Evolutionary conservation across 768 basidiomycete genomes (phyloP).

Genomic region (Mycena sanguinolenta): DNA sequence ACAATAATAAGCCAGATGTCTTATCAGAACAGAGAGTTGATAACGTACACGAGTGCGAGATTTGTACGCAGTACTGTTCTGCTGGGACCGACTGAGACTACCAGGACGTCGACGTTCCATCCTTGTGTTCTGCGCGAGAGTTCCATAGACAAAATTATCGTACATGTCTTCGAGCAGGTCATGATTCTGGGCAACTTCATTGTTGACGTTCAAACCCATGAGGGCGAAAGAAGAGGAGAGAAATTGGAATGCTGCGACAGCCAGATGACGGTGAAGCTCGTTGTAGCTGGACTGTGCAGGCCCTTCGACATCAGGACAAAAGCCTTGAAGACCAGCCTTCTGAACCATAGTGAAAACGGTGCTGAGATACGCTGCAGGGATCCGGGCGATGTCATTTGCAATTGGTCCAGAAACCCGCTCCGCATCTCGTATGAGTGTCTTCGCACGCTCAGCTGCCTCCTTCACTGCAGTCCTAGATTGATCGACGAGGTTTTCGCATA

Average conservation of each 20-base stretch:
- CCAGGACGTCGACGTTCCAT: too few relatives aligned
- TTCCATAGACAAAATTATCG: too few relatives aligned
- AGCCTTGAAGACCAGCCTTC: conserved; percentile 11
- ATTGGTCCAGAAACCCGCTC: conserved; percentile 13
- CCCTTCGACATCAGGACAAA: conserved; percentile 25
- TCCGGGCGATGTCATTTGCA: conserved; percentile 19
- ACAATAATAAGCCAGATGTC: not conserved
- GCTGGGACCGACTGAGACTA: too few relatives aligned
- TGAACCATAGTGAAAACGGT: conserved; percentile 17
- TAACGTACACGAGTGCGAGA: too few relatives aligned
- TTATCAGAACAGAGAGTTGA: too few relatives aligned
- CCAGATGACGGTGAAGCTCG: conserved; percentile 20
- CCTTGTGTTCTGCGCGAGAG: too few relatives aligned
- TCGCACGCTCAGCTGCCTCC: conserved; percentile 5
- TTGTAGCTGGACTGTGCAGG: conserved; percentile 22
- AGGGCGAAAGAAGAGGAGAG: conserved; percentile 10
- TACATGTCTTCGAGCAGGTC: conserved; percentile 24
- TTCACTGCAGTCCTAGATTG: conserved; percentile 7
- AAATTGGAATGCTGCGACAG: conserved; percentile 11
- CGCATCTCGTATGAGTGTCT: conserved; percentile 3
- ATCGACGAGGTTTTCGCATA: too few relatives aligned
- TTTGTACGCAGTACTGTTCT: too few relatives aligned
- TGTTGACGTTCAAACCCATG: not conserved
- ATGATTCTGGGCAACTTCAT: not conserved
- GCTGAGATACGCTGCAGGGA: conserved; percentile 12